These are phyloP conservation scores for Aegilops tauschii DNA, from an alignment of 176 grass and related monocot species.

Conservation along the genomic window DNA sequence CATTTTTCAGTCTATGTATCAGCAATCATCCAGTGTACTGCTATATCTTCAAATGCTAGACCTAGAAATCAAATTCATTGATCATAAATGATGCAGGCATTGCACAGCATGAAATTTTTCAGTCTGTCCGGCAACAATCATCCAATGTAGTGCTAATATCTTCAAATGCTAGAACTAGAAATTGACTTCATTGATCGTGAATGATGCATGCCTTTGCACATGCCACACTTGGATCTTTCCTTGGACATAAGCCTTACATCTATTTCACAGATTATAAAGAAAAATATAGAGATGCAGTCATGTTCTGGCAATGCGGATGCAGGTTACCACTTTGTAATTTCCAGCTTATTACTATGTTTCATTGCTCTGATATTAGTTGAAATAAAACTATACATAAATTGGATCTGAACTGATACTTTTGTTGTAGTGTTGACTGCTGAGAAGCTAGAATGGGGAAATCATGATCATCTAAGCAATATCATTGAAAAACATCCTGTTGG, in stretches of 20 bases:
- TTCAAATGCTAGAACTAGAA: conserved; percentile 11
- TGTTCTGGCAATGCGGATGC: conserved; percentile 28
- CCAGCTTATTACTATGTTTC: not conserved
- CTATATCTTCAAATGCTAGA: conserved; percentile 18
- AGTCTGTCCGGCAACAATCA: not conserved
- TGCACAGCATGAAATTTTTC: not conserved
- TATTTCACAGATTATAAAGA: conserved; percentile 78
- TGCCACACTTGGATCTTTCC: conserved; percentile 11
- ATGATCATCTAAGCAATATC: conserved; percentile 59
- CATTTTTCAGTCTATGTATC: not conserved
- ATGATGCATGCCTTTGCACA: not conserved
- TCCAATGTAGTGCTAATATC: conserved; percentile 8
- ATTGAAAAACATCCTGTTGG: conserved; percentile 62
- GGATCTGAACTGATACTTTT: conserved; percentile 25
- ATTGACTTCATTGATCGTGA: conserved; percentile 12
- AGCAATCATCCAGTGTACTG: not conserved
- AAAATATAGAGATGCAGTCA: conserved; percentile 77
- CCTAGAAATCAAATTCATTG: not conserved
- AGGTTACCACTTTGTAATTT: conserved; percentile 40
- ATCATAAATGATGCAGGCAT: conserved; percentile 29
- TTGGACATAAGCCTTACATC: not conserved
- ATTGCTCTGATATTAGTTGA: not conserved
- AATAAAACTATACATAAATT: conserved; percentile 15
- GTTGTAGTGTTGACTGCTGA: conserved; percentile 67
- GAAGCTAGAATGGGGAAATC: conserved; percentile 94